Percentiles rank a stretch among this genome's conserved stretches.
Conservation (phyloP, 2,329 filamentous ascomycete genomes). For the Cladophialophora bantiana region DNA sequence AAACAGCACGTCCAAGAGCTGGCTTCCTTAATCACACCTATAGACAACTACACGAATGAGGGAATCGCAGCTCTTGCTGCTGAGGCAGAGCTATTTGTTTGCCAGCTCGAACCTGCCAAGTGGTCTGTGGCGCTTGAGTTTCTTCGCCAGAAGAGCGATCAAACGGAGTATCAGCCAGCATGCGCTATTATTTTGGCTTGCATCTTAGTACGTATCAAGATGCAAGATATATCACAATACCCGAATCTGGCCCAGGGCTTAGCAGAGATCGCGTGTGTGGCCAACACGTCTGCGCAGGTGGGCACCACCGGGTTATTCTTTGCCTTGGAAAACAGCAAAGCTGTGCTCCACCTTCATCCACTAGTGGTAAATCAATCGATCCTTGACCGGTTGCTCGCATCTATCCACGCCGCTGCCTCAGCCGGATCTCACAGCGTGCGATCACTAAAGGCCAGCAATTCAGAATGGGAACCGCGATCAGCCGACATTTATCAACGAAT, state of each 20-base stretch:
- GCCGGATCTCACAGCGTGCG: constrained; percentile 31
- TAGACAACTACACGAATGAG: constrained; percentile 9
- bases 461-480: constrained; percentile 11
- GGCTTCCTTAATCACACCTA: not conserved
- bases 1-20: constrained; percentile 19
- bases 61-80: constrained; percentile 15
- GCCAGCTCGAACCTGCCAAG: constrained; percentile 6
- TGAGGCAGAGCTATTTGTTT: constrained; percentile 21
- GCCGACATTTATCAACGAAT: constrained; percentile 60
- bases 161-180: constrained; percentile 6
- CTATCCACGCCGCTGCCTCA: constrained; percentile 48
- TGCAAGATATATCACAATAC: constrained; percentile 16
- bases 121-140: constrained; percentile 10
- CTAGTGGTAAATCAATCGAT: constrained; percentile 54
- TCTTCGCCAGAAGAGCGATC: constrained; percentile 11
- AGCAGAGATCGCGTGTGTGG: constrained; percentile 49
- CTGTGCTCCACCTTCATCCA: constrained; percentile 51
- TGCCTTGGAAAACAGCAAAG: constrained; percentile 49
- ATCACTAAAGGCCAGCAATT: constrained; percentile 41
- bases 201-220: constrained; percentile 17
- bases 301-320: constrained; percentile 37
- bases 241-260: constrained; percentile 23
- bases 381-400: constrained; percentile 52
- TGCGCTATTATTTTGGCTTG: constrained; percentile 17
- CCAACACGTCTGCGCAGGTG: not conserved